These are phyloP conservation scores for Lasiosphaeria miniovina DNA, from an alignment of 495 filamentous ascomycete genomes.

Conservation along the genomic window DNA sequence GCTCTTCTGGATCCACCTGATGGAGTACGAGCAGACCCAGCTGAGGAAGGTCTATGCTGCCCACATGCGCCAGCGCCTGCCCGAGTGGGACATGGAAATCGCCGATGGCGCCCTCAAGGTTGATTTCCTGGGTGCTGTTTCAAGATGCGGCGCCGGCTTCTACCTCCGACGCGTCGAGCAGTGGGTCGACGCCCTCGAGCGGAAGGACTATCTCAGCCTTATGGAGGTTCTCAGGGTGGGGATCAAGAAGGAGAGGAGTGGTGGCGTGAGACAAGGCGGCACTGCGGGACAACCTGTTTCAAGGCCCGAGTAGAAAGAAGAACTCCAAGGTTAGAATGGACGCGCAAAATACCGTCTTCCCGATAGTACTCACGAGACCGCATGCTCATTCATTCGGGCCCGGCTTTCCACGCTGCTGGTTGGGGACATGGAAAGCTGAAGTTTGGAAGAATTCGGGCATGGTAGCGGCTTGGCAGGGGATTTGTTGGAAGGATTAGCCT, in stretches of 20 bases:
- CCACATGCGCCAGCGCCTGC: conserved; percentile 24
- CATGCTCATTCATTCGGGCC: too few relatives aligned
- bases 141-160: conserved; percentile 23
- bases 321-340: too few relatives aligned
- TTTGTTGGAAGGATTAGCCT: too few relatives aligned
- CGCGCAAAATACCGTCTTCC: too few relatives aligned
- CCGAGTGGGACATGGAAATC: conserved; percentile 21
- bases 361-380: too few relatives aligned
- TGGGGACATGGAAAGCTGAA: too few relatives aligned
- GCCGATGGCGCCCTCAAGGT: conserved; percentile 19
- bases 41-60: conserved; percentile 30
- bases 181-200: conserved; percentile 27
- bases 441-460: too few relatives aligned
- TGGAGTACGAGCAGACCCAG: conserved; percentile 39
- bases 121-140: conserved; percentile 22
- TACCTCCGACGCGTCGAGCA: conserved; percentile 29
- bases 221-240: conserved; percentile 28
- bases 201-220: conserved; percentile 24
- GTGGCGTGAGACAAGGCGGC: neutral
- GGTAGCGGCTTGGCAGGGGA: too few relatives aligned
- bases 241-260: conserved; percentile 22
- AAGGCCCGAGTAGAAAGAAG: neutral
- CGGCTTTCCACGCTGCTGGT: too few relatives aligned
- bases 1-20: conserved; percentile 36
- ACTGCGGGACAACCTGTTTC: neutral